Base-by-base conservation (phyloP, 129 eudicot genomes). In the Artemisia argyi region DNA sequence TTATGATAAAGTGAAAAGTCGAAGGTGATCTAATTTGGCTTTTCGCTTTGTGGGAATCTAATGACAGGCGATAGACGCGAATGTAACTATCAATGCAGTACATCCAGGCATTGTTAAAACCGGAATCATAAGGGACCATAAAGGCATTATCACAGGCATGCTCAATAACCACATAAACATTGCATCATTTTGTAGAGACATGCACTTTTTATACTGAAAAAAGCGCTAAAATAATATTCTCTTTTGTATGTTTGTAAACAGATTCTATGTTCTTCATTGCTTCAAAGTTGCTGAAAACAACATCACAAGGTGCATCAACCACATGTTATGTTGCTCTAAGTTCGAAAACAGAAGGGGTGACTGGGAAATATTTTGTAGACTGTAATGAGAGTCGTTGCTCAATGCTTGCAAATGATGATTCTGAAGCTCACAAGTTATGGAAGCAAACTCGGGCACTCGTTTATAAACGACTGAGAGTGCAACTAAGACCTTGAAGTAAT, bases 61-160 rank as follows among this genome's bases (percentile, higher is more conserved):
- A 20, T 20, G 22, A 20, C 22, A 20, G 22, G 22, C 22, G 1
- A 20, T 20, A 20, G 22, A 20, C 22, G 22, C 22, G 22, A 20
- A 20, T 20, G 22, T 20, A 20, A 20, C 22, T 20, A 20, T 20
- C 22, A 20, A 20, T 1, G 22, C 22, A 5, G 94, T 95, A 19
- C 99, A 95, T 74, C 99, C 99, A 50, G 99, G 97, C 49, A 88
- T 95, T 35, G 97, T 95, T 60, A 95, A 95, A 89, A 95, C 97
- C 3, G 99, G 97, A 79, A 95, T 95, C 19, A 91, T 86, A 63
- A 88, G 97, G 65, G 99, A 92, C 70, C 95, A 95, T 81, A 91
- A 87, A 83, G 99, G 99, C 83, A 75, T 86, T 74, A 81, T 95
- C 81, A 95, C 99, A 85, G 99, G 99, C 82, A 95, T 77, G 83